Evolutionary conservation across 208 protist species (phyloP).

Genomic region (Porcisia deanei): DNA sequence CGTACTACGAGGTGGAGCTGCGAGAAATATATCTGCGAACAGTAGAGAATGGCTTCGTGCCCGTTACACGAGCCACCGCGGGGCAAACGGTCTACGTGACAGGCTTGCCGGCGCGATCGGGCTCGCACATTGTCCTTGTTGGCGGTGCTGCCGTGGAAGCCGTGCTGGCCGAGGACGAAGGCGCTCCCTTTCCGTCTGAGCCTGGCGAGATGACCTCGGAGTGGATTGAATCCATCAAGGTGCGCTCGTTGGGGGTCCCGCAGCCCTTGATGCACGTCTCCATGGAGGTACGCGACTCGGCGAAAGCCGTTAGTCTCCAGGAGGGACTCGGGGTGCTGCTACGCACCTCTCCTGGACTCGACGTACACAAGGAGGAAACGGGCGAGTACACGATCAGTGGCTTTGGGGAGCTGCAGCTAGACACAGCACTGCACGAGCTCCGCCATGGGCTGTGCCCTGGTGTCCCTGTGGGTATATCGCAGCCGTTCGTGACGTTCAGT

Average conservation of each 20-base stretch:
- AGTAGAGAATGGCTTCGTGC: conserved; percentile 48
- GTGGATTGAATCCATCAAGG: conserved; percentile 52
- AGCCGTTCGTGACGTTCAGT: conserved; percentile 96
- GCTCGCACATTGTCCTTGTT: conserved; percentile 65
- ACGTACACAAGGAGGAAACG: conserved; percentile 96
- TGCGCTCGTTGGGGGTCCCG: conserved; percentile 33
- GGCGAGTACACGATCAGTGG: conserved; percentile 98
- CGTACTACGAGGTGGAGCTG: conserved; percentile 53
- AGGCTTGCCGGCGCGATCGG: conserved; percentile 43
- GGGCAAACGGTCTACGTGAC: conserved; percentile 77
- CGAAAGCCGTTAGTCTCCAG: conserved; percentile 94
- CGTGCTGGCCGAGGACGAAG: conserved; percentile 37
- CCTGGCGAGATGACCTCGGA: conserved; percentile 11
- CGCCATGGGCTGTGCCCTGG: conserved; percentile 70
- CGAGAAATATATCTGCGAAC: conserved; percentile 50
- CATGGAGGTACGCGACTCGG: conserved; percentile 96
- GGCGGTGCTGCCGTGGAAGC: conserved; percentile 44
- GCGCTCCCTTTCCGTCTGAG: conserved; percentile 5
- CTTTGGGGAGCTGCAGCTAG: conserved; percentile 99
- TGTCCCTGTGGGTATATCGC: conserved; percentile 76
- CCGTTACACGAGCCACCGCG: conserved; percentile 44
- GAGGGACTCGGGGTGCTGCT: conserved; percentile 92
- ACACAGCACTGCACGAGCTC: conserved; percentile 98
- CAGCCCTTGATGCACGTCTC: conserved; percentile 93
- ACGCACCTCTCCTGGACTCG: conserved; percentile 90